A percentile compares a stretch with the other conserved stretches of the same genome.
Evolutionary conservation across 2,329 filamentous ascomycete species (phyloP).

Genomic region (Aspergillus luchuensis): DNA sequence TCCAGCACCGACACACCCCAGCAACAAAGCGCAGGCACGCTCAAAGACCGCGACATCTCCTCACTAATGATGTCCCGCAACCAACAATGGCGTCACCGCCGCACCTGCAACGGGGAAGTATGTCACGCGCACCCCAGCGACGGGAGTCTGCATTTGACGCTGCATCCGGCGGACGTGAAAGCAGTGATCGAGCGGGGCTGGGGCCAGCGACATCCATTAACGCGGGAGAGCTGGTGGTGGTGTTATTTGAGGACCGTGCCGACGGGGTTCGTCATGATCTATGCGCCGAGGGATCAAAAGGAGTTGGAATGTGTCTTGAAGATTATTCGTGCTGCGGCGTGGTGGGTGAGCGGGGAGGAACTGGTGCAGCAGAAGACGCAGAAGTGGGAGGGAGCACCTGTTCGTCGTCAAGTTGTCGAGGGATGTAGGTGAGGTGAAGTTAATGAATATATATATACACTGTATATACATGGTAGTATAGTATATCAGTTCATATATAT

Average conservation of each 20-base stretch:
- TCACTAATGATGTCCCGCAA: background rate
- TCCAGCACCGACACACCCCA: background rate
- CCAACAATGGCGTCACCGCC: constrained; percentile 15
- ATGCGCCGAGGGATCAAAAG: constrained; percentile 70
- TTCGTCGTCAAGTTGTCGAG: background rate
- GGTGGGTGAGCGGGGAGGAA: constrained; percentile 51
- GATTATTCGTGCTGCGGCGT: constrained; percentile 74
- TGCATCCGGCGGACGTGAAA: constrained; percentile 76
- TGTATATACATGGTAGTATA: too few species aligned
- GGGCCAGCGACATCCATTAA: constrained; percentile 67
- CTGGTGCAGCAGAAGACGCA: background rate
- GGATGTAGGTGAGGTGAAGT: background rate
- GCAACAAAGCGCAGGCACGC: background rate
- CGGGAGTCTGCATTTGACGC: constrained; percentile 74
- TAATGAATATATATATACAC: background rate
- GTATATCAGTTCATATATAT: too few species aligned
- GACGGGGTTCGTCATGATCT: constrained; percentile 76
- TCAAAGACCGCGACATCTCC: background rate
- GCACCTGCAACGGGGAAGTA: constrained; percentile 67
- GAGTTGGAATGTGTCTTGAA: constrained; percentile 68
- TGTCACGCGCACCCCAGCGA: constrained; percentile 78
- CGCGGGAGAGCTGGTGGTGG: constrained; percentile 61
- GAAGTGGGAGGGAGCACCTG: background rate
- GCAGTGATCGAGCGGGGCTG: constrained; percentile 73
- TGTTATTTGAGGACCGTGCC: constrained; percentile 67